Conservation (phyloP, 768 basidiomycete genomes). For the Lactifluus pinguis region DNA sequence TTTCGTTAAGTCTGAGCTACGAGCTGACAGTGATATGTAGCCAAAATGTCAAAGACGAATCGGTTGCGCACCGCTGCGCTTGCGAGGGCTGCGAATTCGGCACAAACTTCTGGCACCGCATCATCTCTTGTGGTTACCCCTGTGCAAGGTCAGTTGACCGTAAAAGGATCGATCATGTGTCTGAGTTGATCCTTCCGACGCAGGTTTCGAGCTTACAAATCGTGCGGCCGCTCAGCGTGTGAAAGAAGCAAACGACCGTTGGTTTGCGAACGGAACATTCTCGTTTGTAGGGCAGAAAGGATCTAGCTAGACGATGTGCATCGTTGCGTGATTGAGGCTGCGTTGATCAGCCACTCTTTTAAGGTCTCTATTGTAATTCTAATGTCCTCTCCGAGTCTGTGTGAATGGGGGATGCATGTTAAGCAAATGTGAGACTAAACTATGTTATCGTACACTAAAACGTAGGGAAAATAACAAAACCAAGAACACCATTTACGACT, state of each 20-base stretch:
- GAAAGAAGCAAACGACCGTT: constrained; percentile 92
- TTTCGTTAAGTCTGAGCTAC: background rate
- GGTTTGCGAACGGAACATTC: constrained; percentile 86
- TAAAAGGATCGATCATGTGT: background rate
- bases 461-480: background rate
- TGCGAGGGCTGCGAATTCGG: constrained; percentile 58
- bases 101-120: constrained; percentile 66
- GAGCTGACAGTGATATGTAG: constrained; percentile 32
- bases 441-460: constrained; percentile 12
- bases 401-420: background rate
- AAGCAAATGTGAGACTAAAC: background rate
- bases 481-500: constrained; percentile 22
- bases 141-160: constrained; percentile 64
- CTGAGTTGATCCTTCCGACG: background rate
- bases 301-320: background rate
- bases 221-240: constrained; percentile 80
- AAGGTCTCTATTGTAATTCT: background rate
- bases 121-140: constrained; percentile 93
- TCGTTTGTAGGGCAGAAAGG: constrained; percentile 64
- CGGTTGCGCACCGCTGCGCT: constrained; percentile 83
- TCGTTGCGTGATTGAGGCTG: background rate
- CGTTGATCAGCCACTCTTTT: background rate
- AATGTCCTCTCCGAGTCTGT: background rate
- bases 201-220: constrained; percentile 93
- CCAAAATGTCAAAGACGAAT: constrained; percentile 93